Percentiles rank a stretch among this genome's conserved stretches.
Evolutionary conservation across 2,329 filamentous ascomycete genomes (phyloP).

Genomic region (Phyllosticta citribraziliensis): DNA sequence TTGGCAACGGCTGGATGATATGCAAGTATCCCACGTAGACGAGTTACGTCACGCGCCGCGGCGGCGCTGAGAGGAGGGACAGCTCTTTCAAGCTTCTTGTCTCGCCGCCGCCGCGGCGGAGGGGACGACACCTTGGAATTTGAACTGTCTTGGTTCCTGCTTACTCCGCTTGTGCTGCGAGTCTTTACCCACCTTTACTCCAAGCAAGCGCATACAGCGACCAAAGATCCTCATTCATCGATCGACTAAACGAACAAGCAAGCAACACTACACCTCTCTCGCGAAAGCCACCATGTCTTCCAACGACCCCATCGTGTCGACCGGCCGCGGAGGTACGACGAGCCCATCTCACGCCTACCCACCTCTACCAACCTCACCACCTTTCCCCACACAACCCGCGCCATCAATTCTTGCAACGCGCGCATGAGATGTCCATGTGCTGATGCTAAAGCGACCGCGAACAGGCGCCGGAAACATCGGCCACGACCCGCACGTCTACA

Average conservation of each 20-base stretch:
- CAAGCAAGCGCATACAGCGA: neutral
- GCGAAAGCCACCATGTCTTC: neutral
- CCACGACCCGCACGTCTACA: constrained; percentile 32
- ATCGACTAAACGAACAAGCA: neutral
- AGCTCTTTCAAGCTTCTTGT: neutral
- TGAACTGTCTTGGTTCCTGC: neutral
- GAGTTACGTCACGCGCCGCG: neutral
- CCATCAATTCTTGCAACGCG: neutral
- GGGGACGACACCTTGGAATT: neutral
- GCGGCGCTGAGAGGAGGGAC: neutral
- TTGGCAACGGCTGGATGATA: too few relatives aligned
- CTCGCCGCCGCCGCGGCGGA: neutral
- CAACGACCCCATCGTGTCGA: constrained; percentile 33
- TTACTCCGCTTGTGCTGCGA: neutral
- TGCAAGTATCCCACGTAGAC: neutral
- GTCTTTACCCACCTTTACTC: neutral
- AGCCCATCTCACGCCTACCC: neutral
- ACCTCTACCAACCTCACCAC: neutral
- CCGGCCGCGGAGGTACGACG: constrained; percentile 41
- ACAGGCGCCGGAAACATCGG: constrained; percentile 45
- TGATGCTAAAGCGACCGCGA: neutral
- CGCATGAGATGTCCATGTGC: neutral
- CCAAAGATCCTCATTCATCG: neutral
- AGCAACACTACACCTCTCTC: neutral
- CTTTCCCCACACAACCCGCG: neutral